Base-by-base conservation (phyloP, 2,329 filamentous ascomycete genomes). In the Hortaea werneckii region DNA sequence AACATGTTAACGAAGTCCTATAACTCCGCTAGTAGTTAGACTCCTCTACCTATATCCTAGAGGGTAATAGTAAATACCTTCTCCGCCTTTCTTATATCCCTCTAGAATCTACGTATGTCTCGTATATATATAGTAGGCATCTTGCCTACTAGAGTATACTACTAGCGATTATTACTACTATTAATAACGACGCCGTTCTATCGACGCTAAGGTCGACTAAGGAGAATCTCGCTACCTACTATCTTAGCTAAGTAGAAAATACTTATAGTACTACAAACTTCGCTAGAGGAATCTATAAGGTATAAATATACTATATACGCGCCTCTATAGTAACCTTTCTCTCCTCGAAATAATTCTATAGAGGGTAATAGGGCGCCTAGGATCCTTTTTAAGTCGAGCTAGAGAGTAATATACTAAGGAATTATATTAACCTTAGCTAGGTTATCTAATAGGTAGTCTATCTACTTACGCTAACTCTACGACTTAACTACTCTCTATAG, bases 161-260 rank as follows among this genome's bases (percentile, higher is more conserved):
- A 35, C 32, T 35, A 35, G 32, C n/a, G n/a, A 35, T 35, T n/a
- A n/a, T 35, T 4, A 4, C 32, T 35, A 35, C 32, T 35, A 35
- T 35, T 35, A 35, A 35, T 4, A 35, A 35, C 32, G 8, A 35
- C 32, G 8, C 32, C 4, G 4, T 35, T 9, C 32, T 35, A 35
- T 9, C 4, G 4, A n/a, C 4, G 4, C 32, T 35, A 35, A 9
- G n/a, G 32, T n/a, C 32, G 8, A 35, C 32, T 35, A 35, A 35
- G 32, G 32, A 35, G 32, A n/a, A 35, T 35, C 32, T 35, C n/a
- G n/a, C 32, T 9, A 35, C n/a, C 32, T n/a, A 47, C 34, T 50
- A 29, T 30, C 10, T 32, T 32, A 38, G 50, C 47, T 37, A 37
- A 37, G 13, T 47, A 20, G 8, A 37, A 51, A 20, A 51, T 37